Evolutionary conservation across 163 green algal species (phyloP), one percentile per base, ranked within the genome.

Genomic region (Smithsoniella earleae): DNA sequence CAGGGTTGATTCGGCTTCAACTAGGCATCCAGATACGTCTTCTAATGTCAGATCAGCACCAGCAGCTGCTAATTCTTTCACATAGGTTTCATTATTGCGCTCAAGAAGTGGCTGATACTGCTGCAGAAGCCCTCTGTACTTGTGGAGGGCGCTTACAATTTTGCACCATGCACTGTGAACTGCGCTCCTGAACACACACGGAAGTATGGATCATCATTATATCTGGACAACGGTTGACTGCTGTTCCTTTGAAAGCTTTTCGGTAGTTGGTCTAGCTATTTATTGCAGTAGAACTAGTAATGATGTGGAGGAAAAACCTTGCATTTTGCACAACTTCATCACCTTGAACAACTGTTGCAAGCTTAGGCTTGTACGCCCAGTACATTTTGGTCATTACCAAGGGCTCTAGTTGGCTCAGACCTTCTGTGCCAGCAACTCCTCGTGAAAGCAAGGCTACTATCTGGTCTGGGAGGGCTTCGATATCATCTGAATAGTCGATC

Each of bases 351-450:
- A 90, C 81, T 1, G 78, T 73, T 30, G 78, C 84, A 18, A 92
- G 78, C 65, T 78, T 69, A 2, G 84, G 85, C 20, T 80, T 69
- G 27, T 78, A 75, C 13, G 82, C 81, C 85, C 86, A 95, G 73
- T 91, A 89, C 27, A 95, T 77, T 18, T 82, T 75, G 74, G 92
- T 87, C 88, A 95, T 93, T 58, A 95, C 82, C 25, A 79, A 37
- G 1, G 88, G 85, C 80, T 95, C 88, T 37, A 95, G 78, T 64
- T 86, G 76, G 16, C 33, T 66, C 4, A 66, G 38, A 44, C 38
- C 74, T 8, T 25, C 2, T 2, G 16, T 66, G 6, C 28, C 37
- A 34, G 46, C 28, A 38, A 65, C 36, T 2, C 33, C 31, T 0
- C 64, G 38, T 13, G 30, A 22, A 36, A 74, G 87, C 3, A 88